Evolutionary conservation across 2,329 filamentous ascomycete species (phyloP), one percentile per base, ranked within the genome.

Genomic region (Rasamsonia emersonii): DNA sequence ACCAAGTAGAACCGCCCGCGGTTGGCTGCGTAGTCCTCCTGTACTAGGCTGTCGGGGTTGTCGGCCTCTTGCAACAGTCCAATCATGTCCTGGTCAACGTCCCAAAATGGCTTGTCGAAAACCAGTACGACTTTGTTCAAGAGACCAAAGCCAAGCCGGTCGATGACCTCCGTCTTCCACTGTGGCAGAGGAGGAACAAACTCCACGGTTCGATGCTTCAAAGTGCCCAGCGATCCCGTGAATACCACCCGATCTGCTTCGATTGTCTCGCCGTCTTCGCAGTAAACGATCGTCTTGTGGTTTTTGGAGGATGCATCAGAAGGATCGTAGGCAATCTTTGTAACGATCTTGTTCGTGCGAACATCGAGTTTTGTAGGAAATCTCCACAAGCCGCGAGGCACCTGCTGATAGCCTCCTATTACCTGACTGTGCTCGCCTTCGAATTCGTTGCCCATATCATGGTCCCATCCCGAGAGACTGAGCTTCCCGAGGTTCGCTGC

Each of bases 391-490:
- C 88, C 91, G 44, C 85, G 78, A n/a, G 89, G 84, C 26, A 98
- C 77, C 50, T 88, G 86, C 46, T 93, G 86, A 51, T 96, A 98
- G 1, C 91, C 91, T 24, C 93, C 91, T 16, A 93, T 73, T 3
- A 98, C 77, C 72, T 95, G 89, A 1, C 85, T 86, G 54, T 98
- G 93, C 40, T 83, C 79, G 5, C 91, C 91, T 56, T 95, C 88
- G 65, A 93, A 98, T 53, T 98, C 91, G 47, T 98, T 95, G 1
- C 91, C 91, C 30, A 88, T 86, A 52, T 98, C 93, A 49, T 98
- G 86, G 57, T 98, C 93, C 85, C 93, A 96, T 0, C 88, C 80
- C 5, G 80, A 77, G 9, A 98, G 73, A 56, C 89, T 96, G 11
- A 98, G 73, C 41, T 82, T 81, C 43, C 82, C 79, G 33, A 94